A percentile compares a stretch with the other conserved stretches of the same genome.
Evolutionary conservation across 495 filamentous ascomycete species (phyloP).

Genomic region (Aspergillus conjunctus): DNA sequence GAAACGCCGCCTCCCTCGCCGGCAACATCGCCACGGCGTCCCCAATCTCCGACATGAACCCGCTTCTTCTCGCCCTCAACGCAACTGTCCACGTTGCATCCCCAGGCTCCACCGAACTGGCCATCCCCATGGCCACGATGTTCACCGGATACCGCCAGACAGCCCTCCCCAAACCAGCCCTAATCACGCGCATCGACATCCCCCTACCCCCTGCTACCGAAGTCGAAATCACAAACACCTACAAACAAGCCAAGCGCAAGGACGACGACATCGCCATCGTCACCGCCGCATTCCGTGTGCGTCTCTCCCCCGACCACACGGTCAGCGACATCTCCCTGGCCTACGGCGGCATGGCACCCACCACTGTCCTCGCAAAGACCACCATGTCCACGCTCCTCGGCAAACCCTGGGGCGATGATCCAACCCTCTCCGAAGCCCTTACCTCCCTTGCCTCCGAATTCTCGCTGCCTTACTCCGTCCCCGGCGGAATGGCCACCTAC

Average conservation of each 20-base stretch:
- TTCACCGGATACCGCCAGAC: constrained; percentile 90
- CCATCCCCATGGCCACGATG: constrained; percentile 86
- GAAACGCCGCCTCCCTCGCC: constrained; percentile 95
- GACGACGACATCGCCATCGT: constrained; percentile 98
- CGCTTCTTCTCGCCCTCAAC: constrained; percentile 84
- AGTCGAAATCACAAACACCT: constrained; percentile 69
- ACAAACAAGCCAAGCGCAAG: constrained; percentile 94
- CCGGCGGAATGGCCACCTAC: constrained; percentile 95
- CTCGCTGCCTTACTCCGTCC: constrained; percentile 77
- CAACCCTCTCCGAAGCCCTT: constrained; percentile 80
- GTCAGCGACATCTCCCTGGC: constrained; percentile 75
- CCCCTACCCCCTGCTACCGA: constrained; percentile 67
- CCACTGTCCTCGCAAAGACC: constrained; percentile 76
- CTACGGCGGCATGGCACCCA: constrained; percentile 91
- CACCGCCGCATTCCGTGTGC: constrained; percentile 74
- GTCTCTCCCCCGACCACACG: constrained; percentile 58
- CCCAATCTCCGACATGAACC: constrained; percentile 95
- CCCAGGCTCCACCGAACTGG: constrained; percentile 55
- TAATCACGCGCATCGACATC: constrained; percentile 82
- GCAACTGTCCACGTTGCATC: constrained; percentile 76
- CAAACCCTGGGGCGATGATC: constrained; percentile 72
- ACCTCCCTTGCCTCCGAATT: constrained; percentile 81
- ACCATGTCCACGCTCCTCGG: constrained; percentile 68
- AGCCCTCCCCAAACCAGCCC: constrained; percentile 74
- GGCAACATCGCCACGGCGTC: constrained; percentile 95